Evolutionary conservation across 306 rosid genomes (phyloP).

Genomic region (Phaseolus lunatus): DNA sequence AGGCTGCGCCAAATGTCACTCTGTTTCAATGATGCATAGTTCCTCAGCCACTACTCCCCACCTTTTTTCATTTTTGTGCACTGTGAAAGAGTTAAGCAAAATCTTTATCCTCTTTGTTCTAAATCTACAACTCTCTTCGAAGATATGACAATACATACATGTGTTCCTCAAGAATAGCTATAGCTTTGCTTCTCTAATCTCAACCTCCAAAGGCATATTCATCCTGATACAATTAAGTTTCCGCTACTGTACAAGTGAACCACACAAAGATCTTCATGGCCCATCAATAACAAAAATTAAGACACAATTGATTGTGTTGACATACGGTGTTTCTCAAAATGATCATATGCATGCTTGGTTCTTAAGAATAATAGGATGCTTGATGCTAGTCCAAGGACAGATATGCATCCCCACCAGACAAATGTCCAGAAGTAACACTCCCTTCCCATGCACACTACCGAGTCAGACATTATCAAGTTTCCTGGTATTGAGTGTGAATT

Average conservation of each 20-base stretch:
- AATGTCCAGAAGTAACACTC: slow-evolving; percentile 80
- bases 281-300: slow-evolving; percentile 23
- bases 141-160: neutral
- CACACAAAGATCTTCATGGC: slow-evolving; percentile 1
- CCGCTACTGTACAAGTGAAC: slow-evolving; percentile 23
- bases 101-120: slow-evolving; percentile 11
- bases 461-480: slow-evolving; percentile 43
- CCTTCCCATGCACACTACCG: slow-evolving; percentile 84
- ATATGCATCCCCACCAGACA: slow-evolving; percentile 81
- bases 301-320: slow-evolving; percentile 51
- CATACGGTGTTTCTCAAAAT: slow-evolving; percentile 68
- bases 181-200: slow-evolving; percentile 20
- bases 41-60: neutral
- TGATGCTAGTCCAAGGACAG: slow-evolving; percentile 71
- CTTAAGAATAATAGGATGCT: slow-evolving; percentile 71
- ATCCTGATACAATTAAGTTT: slow-evolving; percentile 19
- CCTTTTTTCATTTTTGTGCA: neutral
- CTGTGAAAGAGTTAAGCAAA: slow-evolving; percentile 21
- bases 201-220: slow-evolving; percentile 1
- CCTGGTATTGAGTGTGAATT: slow-evolving; percentile 47
- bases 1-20: slow-evolving; percentile 3
- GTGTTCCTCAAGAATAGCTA: slow-evolving; percentile 18
- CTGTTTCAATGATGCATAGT: neutral
- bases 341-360: slow-evolving; percentile 78
- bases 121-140: slow-evolving; percentile 14